These are phyloP conservation scores for Myrmaecium sp. DNA, from an alignment of 2,329 filamentous ascomycete genomes.

Conservation along the genomic window DNA sequence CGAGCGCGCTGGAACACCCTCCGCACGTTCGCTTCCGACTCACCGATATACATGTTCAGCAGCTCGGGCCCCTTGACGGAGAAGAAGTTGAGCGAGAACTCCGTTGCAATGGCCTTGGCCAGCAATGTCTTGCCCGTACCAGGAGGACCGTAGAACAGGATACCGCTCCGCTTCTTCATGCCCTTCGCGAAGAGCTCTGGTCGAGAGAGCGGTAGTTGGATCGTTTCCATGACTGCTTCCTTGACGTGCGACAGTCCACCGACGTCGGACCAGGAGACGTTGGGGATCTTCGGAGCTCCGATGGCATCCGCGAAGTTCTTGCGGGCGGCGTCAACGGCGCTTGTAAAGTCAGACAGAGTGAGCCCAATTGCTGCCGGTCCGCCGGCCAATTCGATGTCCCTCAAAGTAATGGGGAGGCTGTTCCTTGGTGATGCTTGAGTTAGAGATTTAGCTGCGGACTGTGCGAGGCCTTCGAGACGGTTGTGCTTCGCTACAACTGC, in stretches of 20 bases:
- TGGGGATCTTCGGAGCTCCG: conserved; percentile 92
- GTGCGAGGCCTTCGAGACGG: conserved; percentile 58
- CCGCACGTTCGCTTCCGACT: conserved; percentile 81
- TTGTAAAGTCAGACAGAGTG: conserved; percentile 69
- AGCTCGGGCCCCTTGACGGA: conserved; percentile 82
- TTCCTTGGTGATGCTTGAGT: conserved; percentile 14
- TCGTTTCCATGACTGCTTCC: conserved; percentile 92
- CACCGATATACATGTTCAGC: conserved; percentile 92
- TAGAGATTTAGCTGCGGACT: conserved; percentile 23
- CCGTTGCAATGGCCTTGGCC: conserved; percentile 82
- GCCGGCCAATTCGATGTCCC: conserved; percentile 78
- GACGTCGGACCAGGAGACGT: conserved; percentile 91
- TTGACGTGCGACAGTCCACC: conserved; percentile 88
- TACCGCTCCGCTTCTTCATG: conserved; percentile 94
- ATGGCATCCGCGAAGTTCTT: conserved; percentile 98
- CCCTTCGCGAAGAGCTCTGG: conserved; percentile 92
- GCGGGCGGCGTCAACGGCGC: conserved; percentile 84
- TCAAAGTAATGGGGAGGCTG: conserved; percentile 25
- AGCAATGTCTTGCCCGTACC: conserved; percentile 87
- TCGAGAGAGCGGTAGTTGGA: conserved; percentile 77
- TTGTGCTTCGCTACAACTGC: conserved; percentile 61
- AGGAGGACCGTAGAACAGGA: conserved; percentile 80
- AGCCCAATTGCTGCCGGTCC: conserved; percentile 64
- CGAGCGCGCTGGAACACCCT: conserved; percentile 76
- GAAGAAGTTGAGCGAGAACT: conserved; percentile 91